These are phyloP conservation scores for Tetrahymena malaccensis DNA, from an alignment of 73 alveolate species.

Conservation along the genomic window DNA sequence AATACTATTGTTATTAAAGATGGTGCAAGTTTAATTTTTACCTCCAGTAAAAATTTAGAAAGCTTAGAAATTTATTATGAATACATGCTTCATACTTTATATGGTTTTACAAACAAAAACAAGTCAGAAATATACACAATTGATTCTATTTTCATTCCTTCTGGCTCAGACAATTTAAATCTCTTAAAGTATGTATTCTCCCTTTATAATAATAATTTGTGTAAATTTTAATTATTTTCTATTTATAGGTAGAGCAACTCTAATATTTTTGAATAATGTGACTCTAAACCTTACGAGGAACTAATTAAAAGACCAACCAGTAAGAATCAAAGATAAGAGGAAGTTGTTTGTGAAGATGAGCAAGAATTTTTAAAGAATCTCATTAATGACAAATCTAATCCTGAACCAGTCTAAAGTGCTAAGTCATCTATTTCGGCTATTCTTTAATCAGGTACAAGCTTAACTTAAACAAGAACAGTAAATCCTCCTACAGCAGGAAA, in stretches of 20 bases:
- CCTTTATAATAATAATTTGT: neutral
- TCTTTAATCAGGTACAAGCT: neutral
- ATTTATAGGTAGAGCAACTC: neutral
- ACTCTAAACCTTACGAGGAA: neutral
- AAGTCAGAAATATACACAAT: neutral
- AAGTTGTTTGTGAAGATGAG: neutral
- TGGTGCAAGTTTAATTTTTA: conserved; percentile 31
- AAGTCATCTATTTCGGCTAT: neutral
- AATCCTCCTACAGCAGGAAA: neutral
- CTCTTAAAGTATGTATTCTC: neutral
- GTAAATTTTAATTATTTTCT: neutral
- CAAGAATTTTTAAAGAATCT: neutral
- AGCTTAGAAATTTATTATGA: conserved; percentile 11
- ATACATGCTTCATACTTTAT: conserved; percentile 14
- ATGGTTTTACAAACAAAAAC: neutral
- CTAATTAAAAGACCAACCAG: neutral
- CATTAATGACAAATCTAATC: neutral
- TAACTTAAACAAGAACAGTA: neutral
- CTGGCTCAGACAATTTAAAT: conserved; percentile 7
- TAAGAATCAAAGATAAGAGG: neutral
- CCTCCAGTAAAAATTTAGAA: conserved; percentile 9
- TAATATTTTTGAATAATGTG: neutral
- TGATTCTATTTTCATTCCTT: conserved; percentile 17
- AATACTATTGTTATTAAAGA: neutral
- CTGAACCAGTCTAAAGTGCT: neutral